Evolutionary conservation across 257 asterid genomes (phyloP), one percentile per base, ranked within the genome.

Genomic region (Oldenlandia corymbosa): DNA sequence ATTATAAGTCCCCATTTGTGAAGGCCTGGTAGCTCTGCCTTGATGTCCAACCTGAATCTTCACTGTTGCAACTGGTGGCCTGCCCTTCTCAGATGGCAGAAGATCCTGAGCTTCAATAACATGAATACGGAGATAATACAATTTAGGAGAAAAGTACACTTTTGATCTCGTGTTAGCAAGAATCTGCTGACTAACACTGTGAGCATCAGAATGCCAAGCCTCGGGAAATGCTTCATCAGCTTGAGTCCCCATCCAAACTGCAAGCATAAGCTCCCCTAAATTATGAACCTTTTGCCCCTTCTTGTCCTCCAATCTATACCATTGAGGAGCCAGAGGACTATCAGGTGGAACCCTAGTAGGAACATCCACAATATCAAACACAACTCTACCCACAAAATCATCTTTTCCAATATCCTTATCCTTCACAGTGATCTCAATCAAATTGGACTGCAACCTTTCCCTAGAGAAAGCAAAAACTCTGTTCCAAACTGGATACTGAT

Each of bases 181-280:
- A 57, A 53, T 75, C n/a, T 82, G 84, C 54, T 86, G 91, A 69
- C 77, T 84, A 18, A 86, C 70, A 50, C 71, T 58, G 39, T 88
- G 91, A 73, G 97, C 95, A 59, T 88, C 96, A 11, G 96, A 85
- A 60, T 91, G 96, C 95, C 96, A 88, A 10, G 96, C 97, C 27
- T 87, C 89, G 0, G 95, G 96, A 56, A 88, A 91, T 10, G 95
- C 79, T 78, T 91, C 97, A 37, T 90, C 97, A 7, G 97, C 97
- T 68, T 90, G 97, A 39, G 97, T 90, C 69, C 97, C 96, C 81
- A 82, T 83, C 97, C 97, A 91, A 66, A 88, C 86, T 1, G 95
- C 96, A 45, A 91, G 87, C 97, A 91, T 88, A 52, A 91, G 64
- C 68, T 88, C 96, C 34, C 97, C 97, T 1, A 72, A 76, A 58